Conservation (phyloP, 75 land plant species). For the Isoetes taiwanensis region DNA sequence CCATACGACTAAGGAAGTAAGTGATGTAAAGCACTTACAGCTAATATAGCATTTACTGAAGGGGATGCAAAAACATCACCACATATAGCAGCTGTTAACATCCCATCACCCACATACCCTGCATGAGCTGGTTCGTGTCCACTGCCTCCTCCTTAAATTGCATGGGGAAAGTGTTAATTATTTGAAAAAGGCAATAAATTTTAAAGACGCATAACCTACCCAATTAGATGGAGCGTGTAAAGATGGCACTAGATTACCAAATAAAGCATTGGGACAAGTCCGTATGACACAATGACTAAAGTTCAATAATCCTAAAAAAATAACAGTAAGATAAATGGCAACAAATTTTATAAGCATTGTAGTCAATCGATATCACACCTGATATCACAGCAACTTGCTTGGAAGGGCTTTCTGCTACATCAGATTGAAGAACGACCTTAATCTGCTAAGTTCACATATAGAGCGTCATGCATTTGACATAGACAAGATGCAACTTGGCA, state of each 20-base stretch:
- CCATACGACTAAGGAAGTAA: neutral
- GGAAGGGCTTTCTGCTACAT: constrained; percentile 46
- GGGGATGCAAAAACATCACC: constrained; percentile 93
- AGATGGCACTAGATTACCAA: no score
- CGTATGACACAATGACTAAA: no score
- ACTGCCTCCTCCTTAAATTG: constrained; percentile 99
- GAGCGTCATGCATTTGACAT: neutral
- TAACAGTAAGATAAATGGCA: no score
- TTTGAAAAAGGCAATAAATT: no score
- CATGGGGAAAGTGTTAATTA: no score
- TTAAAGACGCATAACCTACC: no score
- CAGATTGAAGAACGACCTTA: constrained; percentile 92
- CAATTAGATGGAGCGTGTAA: no score
- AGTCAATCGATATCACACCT: no score
- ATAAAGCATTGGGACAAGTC: no score
- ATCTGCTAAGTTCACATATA: constrained; percentile 30
- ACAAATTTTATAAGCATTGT: no score
- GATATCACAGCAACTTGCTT: constrained; percentile 91
- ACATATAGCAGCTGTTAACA: constrained; percentile 95
- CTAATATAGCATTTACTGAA: constrained; percentile 64
- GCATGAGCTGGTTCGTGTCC: constrained; percentile 99
- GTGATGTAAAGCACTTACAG: constrained; percentile 37
- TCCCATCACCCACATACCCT: constrained; percentile 91
- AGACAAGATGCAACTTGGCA: neutral
- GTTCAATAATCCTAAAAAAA: no score